A percentile compares a stretch with the other conserved stretches of the same genome.
phyloP scores from a whole-genome alignment of 768 basidiomycete species.

The Mycena belliarum region DNA sequence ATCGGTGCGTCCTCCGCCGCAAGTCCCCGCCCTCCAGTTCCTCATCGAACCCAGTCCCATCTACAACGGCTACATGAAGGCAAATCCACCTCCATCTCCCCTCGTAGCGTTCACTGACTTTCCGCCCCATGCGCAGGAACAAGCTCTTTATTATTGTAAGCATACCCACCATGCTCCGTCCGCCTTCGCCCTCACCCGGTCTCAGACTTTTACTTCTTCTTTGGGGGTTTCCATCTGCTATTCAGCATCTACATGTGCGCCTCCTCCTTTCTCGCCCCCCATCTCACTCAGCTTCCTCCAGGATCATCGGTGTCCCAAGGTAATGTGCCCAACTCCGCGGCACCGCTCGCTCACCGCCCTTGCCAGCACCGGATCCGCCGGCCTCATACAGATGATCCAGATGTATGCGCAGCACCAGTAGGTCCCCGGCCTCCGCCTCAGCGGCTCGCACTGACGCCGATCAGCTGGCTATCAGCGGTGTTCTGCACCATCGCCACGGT shows the following conservation, averaged over 20 bases:
- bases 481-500: constrained; percentile 79
- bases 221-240: constrained; percentile 91
- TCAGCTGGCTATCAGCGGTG: constrained; percentile 70
- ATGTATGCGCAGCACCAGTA: constrained; percentile 72
- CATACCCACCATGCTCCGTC: constrained; percentile 26
- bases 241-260: constrained; percentile 91
- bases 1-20: constrained; percentile 58
- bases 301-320: constrained; percentile 93
- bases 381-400: constrained; percentile 89
- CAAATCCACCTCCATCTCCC: constrained; percentile 32
- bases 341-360: constrained; percentile 21
- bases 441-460: constrained; percentile 12
- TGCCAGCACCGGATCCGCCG: constrained; percentile 87
- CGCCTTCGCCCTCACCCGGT: constrained; percentile 30
- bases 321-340: constrained; percentile 41
- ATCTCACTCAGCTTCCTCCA: constrained; percentile 40
- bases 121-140: constrained; percentile 58
- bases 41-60: constrained; percentile 63
- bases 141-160: constrained; percentile 92
- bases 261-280: constrained; percentile 25
- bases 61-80: constrained; percentile 98
- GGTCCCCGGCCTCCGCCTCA: constrained; percentile 66
- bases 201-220: constrained; percentile 94
- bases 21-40: constrained; percentile 10
- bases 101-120: constrained; percentile 25